Base-by-base conservation (phyloP, 805 yeast genomes). In the Candida ficus region DNA sequence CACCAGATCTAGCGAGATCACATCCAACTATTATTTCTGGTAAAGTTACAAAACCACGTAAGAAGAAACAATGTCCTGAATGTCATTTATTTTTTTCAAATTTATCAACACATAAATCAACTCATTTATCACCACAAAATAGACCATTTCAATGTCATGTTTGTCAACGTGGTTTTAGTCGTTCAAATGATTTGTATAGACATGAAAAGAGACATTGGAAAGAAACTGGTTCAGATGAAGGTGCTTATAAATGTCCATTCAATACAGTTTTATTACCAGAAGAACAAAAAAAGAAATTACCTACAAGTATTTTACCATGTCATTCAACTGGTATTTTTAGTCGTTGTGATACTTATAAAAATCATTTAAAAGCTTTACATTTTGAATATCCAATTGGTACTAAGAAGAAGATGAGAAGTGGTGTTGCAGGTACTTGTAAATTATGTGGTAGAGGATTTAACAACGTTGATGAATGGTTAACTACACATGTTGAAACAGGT, bases 371-470 rank as follows among this genome's bases (percentile, higher is more conserved):
- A 59, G 95, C 96, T 2, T 72, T 89, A 46, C 97, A 89, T 57
- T 89, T 89, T 60, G 83, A 77, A 48, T 89, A 89, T 61, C 96
- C 96, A 5, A 73, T 74, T 29, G 95, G 95, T 7, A 88, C 95
- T 4, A 77, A 80, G 56, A 87, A 88, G 62, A 79, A 76, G 45
- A 83, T 86, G 52, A 73, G 97, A 47, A 60, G 63, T 17, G 72
- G 75, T 38, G 85, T 80, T 31, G 60, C 70, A 17, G 97, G 97
- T 7, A 68, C 67, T 41, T 90, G 97, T 63, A 78, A 80, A 53
- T 82, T 78, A 58, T 90, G 97, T 61, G 83, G 82, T 23, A 57
- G 63, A 53, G 62, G 63, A 39, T 90, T 87, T 55, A 64, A 60
- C 10, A 80, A 74, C 45, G 93, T 85, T 26, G 91, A 85, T 48